phyloP scores from a whole-genome alignment of 352 stramenopile genomes.

The Pythium rhizo-oryzae region DNA sequence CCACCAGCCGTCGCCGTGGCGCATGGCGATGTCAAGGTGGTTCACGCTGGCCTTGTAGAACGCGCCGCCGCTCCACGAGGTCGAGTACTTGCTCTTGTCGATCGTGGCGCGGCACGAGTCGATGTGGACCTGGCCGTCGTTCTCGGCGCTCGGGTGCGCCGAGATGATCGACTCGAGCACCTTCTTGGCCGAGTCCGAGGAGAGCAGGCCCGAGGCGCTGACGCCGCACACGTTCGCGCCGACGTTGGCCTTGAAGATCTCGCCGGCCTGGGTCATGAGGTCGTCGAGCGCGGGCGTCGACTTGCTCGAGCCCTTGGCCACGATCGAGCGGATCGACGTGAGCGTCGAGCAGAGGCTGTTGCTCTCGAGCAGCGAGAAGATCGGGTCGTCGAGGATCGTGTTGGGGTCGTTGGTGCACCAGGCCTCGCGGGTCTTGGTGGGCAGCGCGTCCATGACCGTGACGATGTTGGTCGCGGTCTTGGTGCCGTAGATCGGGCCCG shows the following conservation, averaged over 20 bases:
- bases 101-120: conserved; percentile 27
- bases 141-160: conserved; percentile 27
- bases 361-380: conserved; percentile 17
- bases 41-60: conserved; percentile 42
- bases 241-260: conserved; percentile 8
- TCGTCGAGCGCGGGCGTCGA: conserved; percentile 15
- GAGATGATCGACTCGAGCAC: conserved; percentile 24
- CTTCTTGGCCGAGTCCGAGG: conserved; percentile 23
- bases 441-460: conserved; percentile 12
- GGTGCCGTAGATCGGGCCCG: conserved; percentile 28
- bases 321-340: conserved; percentile 13
- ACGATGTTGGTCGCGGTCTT: conserved; percentile 18
- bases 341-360: conserved; percentile 6
- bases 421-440: conserved; percentile 2
- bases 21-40: conserved; percentile 30
- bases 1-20: conserved; percentile 26
- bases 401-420: conserved; percentile 11
- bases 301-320: conserved; percentile 12
- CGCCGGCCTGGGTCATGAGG: conserved; percentile 18
- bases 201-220: conserved; percentile 29
- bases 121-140: conserved; percentile 42
- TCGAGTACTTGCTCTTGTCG: conserved; percentile 14
- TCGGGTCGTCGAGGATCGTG: conserved; percentile 15
- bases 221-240: conserved; percentile 34
- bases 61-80: conserved; percentile 16